These are phyloP conservation scores for Fusarium xyrophilum DNA, from an alignment of 2,329 filamentous ascomycete species.

Conservation along the genomic window DNA sequence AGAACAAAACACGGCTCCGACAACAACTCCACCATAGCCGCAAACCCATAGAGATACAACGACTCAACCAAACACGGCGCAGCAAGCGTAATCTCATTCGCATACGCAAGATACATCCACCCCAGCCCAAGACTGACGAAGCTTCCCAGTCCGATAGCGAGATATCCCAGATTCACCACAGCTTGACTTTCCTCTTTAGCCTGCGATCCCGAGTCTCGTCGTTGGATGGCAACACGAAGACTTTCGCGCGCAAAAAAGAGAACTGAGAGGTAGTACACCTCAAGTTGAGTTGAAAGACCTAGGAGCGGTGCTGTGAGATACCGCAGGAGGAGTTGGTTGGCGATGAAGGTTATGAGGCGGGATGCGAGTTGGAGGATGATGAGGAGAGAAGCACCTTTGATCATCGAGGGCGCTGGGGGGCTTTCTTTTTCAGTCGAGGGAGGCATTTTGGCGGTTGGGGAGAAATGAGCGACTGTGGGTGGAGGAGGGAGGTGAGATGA, in stretches of 20 bases:
- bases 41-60: constrained; percentile 62
- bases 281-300: constrained; percentile 86
- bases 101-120: constrained; percentile 68
- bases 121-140: constrained; percentile 70
- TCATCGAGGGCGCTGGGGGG: constrained; percentile 44
- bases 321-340: constrained; percentile 90
- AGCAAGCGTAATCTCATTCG: constrained; percentile 54
- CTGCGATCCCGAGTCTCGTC: constrained; percentile 57
- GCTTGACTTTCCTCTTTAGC: constrained; percentile 64
- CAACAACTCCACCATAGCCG: constrained; percentile 74
- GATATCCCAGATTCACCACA: constrained; percentile 86
- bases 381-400: constrained; percentile 81
- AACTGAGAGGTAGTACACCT: constrained; percentile 91
- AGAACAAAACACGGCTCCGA: constrained; percentile 90
- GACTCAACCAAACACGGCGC: constrained; percentile 69
- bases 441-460: not conserved
- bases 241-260: constrained; percentile 94
- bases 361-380: constrained; percentile 88
- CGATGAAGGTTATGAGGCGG: constrained; percentile 85
- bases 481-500: not conserved
- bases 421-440: not conserved
- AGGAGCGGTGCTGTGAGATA: constrained; percentile 85
- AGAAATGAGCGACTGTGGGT: not conserved
- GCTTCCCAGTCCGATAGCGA: constrained; percentile 74
- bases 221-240: constrained; percentile 87